Conservation (phyloP, 2,329 filamentous ascomycete genomes). For the Paecilomyces sp. region DNA sequence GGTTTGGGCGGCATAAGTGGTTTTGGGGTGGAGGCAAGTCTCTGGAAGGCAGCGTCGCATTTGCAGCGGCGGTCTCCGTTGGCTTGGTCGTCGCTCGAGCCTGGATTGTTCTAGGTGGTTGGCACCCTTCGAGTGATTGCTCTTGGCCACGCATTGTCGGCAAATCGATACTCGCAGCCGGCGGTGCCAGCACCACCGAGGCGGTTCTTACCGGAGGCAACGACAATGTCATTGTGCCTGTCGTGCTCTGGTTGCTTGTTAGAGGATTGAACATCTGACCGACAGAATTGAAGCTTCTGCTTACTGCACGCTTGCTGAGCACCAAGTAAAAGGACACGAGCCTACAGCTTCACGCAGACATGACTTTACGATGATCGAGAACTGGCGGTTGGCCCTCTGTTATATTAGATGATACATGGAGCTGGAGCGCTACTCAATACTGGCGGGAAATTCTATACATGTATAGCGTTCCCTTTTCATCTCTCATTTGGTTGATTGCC, state of each 20-base stretch:
- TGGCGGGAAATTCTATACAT: neutral
- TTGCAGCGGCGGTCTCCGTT: slow-evolving; percentile 68
- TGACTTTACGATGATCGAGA: neutral
- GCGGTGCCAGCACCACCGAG: slow-evolving; percentile 82
- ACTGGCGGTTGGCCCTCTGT: neutral
- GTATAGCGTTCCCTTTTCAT: neutral
- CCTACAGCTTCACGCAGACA: neutral
- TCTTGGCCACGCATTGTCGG: slow-evolving; percentile 27
- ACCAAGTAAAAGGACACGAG: neutral
- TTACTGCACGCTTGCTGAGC: neutral
- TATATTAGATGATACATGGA: neutral
- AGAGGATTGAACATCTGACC: slow-evolving; percentile 54
- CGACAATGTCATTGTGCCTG: slow-evolving; percentile 94
- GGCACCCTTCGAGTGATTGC: slow-evolving; percentile 37
- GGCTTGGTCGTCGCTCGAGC: slow-evolving; percentile 63
- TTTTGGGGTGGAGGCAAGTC: slow-evolving; percentile 96
- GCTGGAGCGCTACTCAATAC: neutral
- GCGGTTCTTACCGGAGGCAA: slow-evolving; percentile 94
- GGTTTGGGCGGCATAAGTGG: slow-evolving; percentile 86
- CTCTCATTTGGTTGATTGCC: neutral
- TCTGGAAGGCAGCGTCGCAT: slow-evolving; percentile 76
- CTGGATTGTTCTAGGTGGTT: slow-evolving; percentile 73
- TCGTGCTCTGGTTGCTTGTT: slow-evolving; percentile 87
- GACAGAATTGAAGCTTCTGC: neutral
- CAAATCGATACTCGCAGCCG: slow-evolving; percentile 66